Base-by-base conservation (phyloP, 148 eudicot species). In the Beta vulgaris region DNA sequence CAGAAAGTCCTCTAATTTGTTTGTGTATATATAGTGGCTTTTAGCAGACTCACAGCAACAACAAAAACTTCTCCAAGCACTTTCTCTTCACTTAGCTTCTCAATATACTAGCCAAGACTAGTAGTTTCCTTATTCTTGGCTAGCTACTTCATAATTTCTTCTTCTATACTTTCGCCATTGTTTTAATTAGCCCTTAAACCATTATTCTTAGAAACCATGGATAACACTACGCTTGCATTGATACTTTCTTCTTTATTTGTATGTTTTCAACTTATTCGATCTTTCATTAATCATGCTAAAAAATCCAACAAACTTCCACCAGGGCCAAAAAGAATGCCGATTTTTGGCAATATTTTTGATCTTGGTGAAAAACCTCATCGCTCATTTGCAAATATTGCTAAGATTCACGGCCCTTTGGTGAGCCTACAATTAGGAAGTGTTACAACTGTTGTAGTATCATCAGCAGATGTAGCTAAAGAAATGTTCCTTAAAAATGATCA, bases 311-410 rank as follows among this genome's bases (percentile, higher is more conserved):
- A 78, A 32, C 76, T 72, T n/a, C 81, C 88, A 0, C 90, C 88
- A 0, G 88, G 90, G 1, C 90, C 87, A 23, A 58, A 71, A 18
- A 84, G 79, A 21, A 61, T 87, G 42, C 91, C 87, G 0, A 75
- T 87, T 28, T 79, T 85, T 11, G 91, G 91, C 10, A 85, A 82
- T 77, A 84, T 87, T 63, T 82, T 79, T 73, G 55, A 77, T 36
- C 85, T 87, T 1, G 91, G 88, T 0, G 72, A 78, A 4, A 77
- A 79, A 44, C 91, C 91, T 42, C 91, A 87, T 68, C 69, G 81
- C 34, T 85, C 87, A 21, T 80, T 84, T 29, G 81, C 91, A 4
- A 57, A 72, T 16, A 79, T 87, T 0, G 76, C 88, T 55, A 80
- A 85, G 19, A 81, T 66, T 2, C 60, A 87, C 62, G 91, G 88